Base-by-base conservation (phyloP, 352 stramenopile species). In the Globisporangium nunn region DNA sequence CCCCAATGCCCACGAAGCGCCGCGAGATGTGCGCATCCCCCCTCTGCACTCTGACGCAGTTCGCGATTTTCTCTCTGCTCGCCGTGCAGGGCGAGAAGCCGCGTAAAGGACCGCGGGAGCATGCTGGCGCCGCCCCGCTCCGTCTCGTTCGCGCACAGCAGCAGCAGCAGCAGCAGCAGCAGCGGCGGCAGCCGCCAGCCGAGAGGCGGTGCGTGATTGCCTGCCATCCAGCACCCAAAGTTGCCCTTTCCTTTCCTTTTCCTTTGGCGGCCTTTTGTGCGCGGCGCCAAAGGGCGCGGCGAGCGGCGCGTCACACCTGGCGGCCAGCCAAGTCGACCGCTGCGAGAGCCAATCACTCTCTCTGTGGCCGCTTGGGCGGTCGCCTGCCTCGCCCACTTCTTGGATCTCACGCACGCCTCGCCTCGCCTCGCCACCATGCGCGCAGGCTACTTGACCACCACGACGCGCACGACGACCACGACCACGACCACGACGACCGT, bases 361-460 rank as follows among this genome's bases (percentile, higher is more conserved):
- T 7, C 18, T 47, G 23, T 23, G 23, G 23, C 23, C 23, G 23
- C 23, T 23, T 23, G 23, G 23, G 23, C 23, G 23, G 23, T 23
- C 18, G 17, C n/a, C n/a, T 48, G 10, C 11, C n/a, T 23, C 44
- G n/a, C 28, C 31, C 44, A 30, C 18, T 30, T 29, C 17, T 49
- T 31, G n/a, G 17, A 6, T 44, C 30, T 62, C 63, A 10, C 63
- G 70, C 14, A 50, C 73, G 62, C 8, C 46, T n/a, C 14, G 62
- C 0, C 28, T 4, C 2, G 8, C 4, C 78, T 43, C 80, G 44
- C 35, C 71, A 71, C 39, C 74, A 69, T 40, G 74, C 60, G 29
- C 68, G 69, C 33, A 85, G 58, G 51, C 58, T 63, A 59, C 45
- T 48, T 63, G 58, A 63, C 58, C 33, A 63, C 58, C 17, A 63